Evolutionary conservation across 208 protist species (phyloP).

Genomic region (Phytomonas sp.): DNA sequence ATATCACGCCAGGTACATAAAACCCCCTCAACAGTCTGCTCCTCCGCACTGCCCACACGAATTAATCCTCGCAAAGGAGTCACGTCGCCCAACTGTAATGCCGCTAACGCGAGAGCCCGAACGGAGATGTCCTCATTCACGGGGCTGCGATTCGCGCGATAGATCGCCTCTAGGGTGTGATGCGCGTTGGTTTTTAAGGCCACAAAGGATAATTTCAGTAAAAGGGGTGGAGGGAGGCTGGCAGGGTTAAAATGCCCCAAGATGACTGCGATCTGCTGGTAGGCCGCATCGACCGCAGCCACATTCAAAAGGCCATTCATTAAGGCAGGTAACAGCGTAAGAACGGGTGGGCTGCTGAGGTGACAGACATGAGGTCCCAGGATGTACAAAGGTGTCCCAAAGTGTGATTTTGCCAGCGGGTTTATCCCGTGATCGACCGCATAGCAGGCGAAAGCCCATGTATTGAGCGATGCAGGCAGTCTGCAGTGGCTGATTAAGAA

Average conservation of each 20-base stretch:
- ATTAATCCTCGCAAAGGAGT: constrained; percentile 46
- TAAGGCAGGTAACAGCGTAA: constrained; percentile 33
- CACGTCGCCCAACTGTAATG: constrained; percentile 25
- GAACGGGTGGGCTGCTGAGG: constrained; percentile 28
- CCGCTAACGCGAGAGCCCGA: constrained; percentile 45
- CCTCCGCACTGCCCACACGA: constrained; percentile 31
- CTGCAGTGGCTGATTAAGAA: constrained; percentile 43
- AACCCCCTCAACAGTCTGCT: constrained; percentile 41
- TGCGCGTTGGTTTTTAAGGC: constrained; percentile 34
- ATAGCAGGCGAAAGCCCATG: constrained; percentile 44
- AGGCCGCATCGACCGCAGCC: constrained; percentile 40
- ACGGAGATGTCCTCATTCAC: constrained; percentile 23
- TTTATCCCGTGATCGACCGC: constrained; percentile 47
- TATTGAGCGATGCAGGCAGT: constrained; percentile 24
- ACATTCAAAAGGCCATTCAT: constrained; percentile 43
- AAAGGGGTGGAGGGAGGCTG: constrained; percentile 25
- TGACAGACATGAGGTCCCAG: constrained; percentile 21
- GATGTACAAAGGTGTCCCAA: constrained; percentile 4
- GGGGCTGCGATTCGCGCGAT: constrained; percentile 19
- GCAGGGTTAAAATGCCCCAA: constrained; percentile 25
- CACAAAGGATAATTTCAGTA: constrained; percentile 53
- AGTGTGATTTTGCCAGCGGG: constrained; percentile 9
- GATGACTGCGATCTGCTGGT: constrained; percentile 29
- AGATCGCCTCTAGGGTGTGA: constrained; percentile 38
- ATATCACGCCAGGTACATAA: constrained; percentile 19